Percentiles rank a stretch among this genome's conserved stretches.
Evolutionary conservation across 352 stramenopile species (phyloP).

Genomic region (Pythium vanterpoolii): DNA sequence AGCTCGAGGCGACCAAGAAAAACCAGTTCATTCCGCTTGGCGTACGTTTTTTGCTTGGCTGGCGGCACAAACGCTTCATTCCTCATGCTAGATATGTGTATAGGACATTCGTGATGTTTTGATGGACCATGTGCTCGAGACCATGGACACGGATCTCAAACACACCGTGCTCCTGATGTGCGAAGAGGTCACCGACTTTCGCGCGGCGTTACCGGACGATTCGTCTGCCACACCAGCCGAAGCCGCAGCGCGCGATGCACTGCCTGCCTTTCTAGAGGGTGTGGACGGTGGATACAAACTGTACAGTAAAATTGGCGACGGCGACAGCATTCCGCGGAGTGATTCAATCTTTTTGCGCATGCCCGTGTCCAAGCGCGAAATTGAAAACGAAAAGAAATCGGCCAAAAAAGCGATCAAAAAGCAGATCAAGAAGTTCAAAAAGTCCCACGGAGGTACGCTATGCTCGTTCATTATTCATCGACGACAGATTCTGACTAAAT

Average conservation of each 20-base stretch:
- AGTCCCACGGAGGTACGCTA: conserved; percentile 44
- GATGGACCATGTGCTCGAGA: conserved; percentile 61
- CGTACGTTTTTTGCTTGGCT: conserved; percentile 30
- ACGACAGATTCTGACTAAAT: no score
- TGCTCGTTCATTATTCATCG: no score
- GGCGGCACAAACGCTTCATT: no score
- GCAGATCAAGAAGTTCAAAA: conserved; percentile 89
- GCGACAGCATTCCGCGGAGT: conserved; percentile 73
- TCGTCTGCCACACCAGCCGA: background rate
- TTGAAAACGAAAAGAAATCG: conserved; percentile 72
- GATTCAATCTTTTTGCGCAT: conserved; percentile 68
- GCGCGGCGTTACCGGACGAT: conserved; percentile 8
- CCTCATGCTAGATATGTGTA: no score
- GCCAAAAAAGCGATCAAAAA: conserved; percentile 83
- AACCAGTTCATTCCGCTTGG: conserved; percentile 39
- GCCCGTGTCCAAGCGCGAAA: conserved; percentile 68
- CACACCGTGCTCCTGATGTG: conserved; percentile 67
- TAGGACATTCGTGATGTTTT: conserved; percentile 67
- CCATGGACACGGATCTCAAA: conserved; percentile 54
- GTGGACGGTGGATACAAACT: conserved; percentile 37
- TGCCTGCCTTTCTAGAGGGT: conserved; percentile 38
- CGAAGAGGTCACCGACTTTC: conserved; percentile 63
- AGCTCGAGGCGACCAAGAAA: conserved; percentile 33
- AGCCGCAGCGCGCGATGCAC: background rate
- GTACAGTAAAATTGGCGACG: conserved; percentile 51